A percentile compares a stretch with the other conserved stretches of the same genome.
Conservation (phyloP, 2,329 filamentous ascomycete genomes). For the Aureobasidium sp. region DNA sequence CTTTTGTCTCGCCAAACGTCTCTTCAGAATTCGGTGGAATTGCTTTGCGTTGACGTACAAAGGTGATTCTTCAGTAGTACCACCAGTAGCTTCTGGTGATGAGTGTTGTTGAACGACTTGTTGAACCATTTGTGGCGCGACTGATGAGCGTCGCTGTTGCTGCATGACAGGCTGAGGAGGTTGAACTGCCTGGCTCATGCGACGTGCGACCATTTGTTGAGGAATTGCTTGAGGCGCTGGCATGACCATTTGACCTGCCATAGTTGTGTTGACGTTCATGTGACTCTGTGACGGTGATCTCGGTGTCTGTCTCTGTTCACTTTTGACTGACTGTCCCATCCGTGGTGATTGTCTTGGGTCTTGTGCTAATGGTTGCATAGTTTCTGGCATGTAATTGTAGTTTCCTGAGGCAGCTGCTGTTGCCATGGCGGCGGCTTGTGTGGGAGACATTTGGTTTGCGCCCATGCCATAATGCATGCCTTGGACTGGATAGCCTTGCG, state of each 20-base stretch:
- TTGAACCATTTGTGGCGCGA: conserved; percentile 42
- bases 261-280: conserved; percentile 43
- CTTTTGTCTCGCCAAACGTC: conserved; percentile 84
- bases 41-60: conserved; percentile 98
- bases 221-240: conserved; percentile 53
- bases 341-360: conserved; percentile 63
- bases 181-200: conserved; percentile 36
- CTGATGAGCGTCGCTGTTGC: conserved; percentile 46
- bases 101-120: conserved; percentile 61
- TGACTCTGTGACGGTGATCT: conserved; percentile 69
- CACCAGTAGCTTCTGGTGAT: conserved; percentile 67
- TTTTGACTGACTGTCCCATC: conserved; percentile 63
- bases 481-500: conserved; percentile 60
- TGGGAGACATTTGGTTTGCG: conserved; percentile 53
- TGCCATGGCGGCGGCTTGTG: conserved; percentile 74
- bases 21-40: conserved; percentile 93
- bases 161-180: conserved; percentile 71
- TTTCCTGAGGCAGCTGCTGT: conserved; percentile 84
- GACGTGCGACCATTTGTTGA: conserved; percentile 47
- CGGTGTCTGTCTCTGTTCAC: conserved; percentile 60
- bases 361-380: conserved; percentile 54
- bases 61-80: conserved; percentile 77
- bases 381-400: conserved; percentile 56
- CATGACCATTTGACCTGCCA: conserved; percentile 43
- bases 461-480: conserved; percentile 71